Percentiles rank a stretch among this genome's conserved stretches.
phyloP scores from a whole-genome alignment of 2,329 filamentous ascomycete genomes.

The Aureobasidium lini region DNA sequence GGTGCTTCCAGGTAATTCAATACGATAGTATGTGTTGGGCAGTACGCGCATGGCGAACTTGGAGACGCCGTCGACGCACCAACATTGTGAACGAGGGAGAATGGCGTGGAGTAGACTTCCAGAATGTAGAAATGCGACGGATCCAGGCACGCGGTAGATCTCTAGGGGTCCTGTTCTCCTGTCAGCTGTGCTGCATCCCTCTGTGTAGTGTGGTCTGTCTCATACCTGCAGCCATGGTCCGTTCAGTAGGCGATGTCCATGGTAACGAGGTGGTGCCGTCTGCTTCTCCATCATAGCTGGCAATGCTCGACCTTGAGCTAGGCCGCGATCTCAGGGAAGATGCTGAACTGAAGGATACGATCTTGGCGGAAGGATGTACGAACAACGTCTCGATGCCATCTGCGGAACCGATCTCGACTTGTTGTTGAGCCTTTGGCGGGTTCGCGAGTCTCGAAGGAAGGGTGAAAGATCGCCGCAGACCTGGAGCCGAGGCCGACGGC shows the following conservation, averaged over 20 bases:
- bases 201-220: no score
- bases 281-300: constrained; percentile 26
- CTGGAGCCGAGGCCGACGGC: constrained; percentile 19
- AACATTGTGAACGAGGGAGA: constrained; percentile 82
- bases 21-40: constrained; percentile 79
- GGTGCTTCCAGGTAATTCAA: constrained; percentile 66
- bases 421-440: constrained; percentile 25
- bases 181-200: background rate
- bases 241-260: constrained; percentile 69
- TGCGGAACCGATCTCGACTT: constrained; percentile 28
- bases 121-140: constrained; percentile 81
- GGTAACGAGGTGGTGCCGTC: constrained; percentile 51
- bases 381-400: constrained; percentile 62
- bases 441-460: constrained; percentile 34
- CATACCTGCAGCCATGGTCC: constrained; percentile 71
- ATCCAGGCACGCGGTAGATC: constrained; percentile 79
- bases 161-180: constrained; percentile 56
- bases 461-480: constrained; percentile 41
- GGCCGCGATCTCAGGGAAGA: constrained; percentile 24
- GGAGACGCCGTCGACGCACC: constrained; percentile 79
- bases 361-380: constrained; percentile 63
- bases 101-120: constrained; percentile 79
- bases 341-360: constrained; percentile 54
- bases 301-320: constrained; percentile 25
- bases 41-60: constrained; percentile 84